phyloP scores from a whole-genome alignment of 2,329 filamentous ascomycete species.

The Colletotrichum horii region DNA sequence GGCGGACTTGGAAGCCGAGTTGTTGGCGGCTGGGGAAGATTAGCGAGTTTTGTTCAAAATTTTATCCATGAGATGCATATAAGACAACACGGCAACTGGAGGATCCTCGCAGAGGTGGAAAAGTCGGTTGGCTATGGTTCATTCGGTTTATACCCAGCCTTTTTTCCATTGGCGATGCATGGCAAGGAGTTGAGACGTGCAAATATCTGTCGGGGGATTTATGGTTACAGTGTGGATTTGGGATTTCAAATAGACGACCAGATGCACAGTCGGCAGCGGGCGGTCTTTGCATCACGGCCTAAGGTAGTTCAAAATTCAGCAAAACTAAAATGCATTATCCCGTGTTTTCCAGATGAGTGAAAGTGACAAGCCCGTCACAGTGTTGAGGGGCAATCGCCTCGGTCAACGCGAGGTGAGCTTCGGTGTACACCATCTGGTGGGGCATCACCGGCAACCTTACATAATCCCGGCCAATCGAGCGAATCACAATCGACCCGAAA shows the following conservation, averaged over 20 bases:
- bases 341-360: not conserved
- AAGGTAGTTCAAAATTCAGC: not conserved
- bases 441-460: not conserved
- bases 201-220: conserved; percentile 9
- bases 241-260: not conserved
- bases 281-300: not conserved
- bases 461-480: conserved; percentile 14
- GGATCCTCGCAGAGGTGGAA: not conserved
- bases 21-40: conserved; percentile 55
- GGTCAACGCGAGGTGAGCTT: not conserved
- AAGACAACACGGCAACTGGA: not conserved
- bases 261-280: not conserved
- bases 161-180: conserved; percentile 22
- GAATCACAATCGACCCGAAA: conserved; percentile 15
- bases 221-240: not conserved
- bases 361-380: not conserved
- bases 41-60: not conserved
- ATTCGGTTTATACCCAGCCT: conserved; percentile 23
- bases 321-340: not conserved
- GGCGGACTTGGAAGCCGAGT: conserved; percentile 66
- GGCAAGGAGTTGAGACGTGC: conserved; percentile 24
- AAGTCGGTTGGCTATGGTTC: conserved; percentile 20
- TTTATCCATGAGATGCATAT: not conserved
- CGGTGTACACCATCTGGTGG: not conserved
- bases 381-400: not conserved